These are phyloP conservation scores for Elongisporangium prolatum DNA, from an alignment of 352 stramenopile genomes.

Conservation along the genomic window DNA sequence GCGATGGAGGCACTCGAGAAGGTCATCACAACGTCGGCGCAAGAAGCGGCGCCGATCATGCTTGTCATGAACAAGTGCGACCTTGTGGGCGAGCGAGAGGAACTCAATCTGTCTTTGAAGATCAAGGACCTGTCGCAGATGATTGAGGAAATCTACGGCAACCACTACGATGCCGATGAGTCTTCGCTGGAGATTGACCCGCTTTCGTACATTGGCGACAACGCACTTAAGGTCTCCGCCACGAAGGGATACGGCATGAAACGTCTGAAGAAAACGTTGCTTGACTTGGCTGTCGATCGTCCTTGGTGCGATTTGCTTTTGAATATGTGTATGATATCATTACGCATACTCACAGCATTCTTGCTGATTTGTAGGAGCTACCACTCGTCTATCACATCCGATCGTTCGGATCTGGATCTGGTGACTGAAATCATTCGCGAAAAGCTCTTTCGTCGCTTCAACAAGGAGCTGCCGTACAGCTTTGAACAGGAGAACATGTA, in stretches of 20 bases:
- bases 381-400: slow-evolving; percentile 83
- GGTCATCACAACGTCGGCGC: slow-evolving; percentile 71
- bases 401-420: slow-evolving; percentile 75
- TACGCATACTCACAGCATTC: background rate
- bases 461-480: slow-evolving; percentile 83
- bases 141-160: slow-evolving; percentile 73
- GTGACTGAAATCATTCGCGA: slow-evolving; percentile 87
- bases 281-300: slow-evolving; percentile 63
- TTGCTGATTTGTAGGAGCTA: slow-evolving; percentile 40
- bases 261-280: slow-evolving; percentile 55
- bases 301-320: slow-evolving; percentile 60
- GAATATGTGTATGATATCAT: too few relatives aligned
- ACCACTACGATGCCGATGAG: slow-evolving; percentile 53
- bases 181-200: slow-evolving; percentile 54
- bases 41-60: slow-evolving; percentile 73
- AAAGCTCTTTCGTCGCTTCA: slow-evolving; percentile 85
- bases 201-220: slow-evolving; percentile 67
- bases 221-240: slow-evolving; percentile 76
- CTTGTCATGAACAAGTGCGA: slow-evolving; percentile 88
- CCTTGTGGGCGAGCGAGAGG: slow-evolving; percentile 48
- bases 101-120: slow-evolving; percentile 52
- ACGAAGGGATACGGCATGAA: slow-evolving; percentile 65
- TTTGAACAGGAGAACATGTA: slow-evolving; percentile 79
- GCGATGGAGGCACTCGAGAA: slow-evolving; percentile 77
- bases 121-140: slow-evolving; percentile 79